Evolutionary conservation across 768 basidiomycete genomes (phyloP).

Genomic region (Boletus rufocinnamomeus): DNA sequence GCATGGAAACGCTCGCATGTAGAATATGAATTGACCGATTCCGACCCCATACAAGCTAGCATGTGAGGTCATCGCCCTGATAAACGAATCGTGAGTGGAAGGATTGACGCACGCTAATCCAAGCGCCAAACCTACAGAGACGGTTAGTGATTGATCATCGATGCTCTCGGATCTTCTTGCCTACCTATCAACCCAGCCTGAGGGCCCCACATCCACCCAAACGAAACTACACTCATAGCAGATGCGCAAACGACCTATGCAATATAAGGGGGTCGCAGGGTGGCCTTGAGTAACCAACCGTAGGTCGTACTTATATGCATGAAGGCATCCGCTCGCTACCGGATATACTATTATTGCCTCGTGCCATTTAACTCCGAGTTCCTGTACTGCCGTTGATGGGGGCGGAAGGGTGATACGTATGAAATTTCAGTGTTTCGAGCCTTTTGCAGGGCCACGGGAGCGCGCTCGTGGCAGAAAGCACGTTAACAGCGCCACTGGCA

Average conservation of each 20-base stretch:
- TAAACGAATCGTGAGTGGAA: background rate
- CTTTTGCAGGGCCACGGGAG: background rate
- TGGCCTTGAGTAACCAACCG: background rate
- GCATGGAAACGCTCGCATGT: background rate
- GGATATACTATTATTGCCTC: background rate
- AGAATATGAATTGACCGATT: background rate
- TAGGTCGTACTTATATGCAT: background rate
- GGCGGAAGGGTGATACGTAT: too few relatives aligned
- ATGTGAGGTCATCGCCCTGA: background rate
- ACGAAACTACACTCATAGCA: background rate
- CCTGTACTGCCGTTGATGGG: background rate
- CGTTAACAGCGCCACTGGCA: too few relatives aligned
- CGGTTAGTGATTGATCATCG: background rate
- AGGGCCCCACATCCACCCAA: background rate
- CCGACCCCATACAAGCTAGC: background rate
- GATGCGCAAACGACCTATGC: background rate
- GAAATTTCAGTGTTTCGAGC: too few relatives aligned
- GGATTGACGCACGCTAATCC: background rate
- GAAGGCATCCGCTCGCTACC: background rate
- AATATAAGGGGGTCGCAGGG: background rate
- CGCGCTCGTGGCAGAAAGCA: background rate
- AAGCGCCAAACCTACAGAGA: background rate
- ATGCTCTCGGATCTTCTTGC: background rate
- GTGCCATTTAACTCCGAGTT: background rate
- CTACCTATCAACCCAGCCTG: background rate